Evolutionary conservation across 2,329 filamentous ascomycete species (phyloP).

Genomic region (Karstenula rhodostoma): DNA sequence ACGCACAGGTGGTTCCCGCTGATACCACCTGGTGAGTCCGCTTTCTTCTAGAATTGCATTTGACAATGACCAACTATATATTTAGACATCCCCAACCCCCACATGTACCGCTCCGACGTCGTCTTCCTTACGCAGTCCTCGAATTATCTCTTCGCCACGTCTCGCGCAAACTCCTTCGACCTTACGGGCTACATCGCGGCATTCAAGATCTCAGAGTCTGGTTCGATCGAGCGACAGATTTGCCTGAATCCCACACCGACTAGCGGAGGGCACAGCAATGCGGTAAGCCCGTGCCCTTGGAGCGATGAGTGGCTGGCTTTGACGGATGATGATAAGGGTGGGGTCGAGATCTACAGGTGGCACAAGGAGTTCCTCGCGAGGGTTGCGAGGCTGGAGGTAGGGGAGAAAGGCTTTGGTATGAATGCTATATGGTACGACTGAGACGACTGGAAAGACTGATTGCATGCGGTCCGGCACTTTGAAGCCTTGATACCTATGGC

Average conservation of each 20-base stretch:
- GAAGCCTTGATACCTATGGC: background rate
- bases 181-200: slow-evolving; percentile 84
- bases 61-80: background rate
- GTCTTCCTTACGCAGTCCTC: slow-evolving; percentile 74
- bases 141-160: slow-evolving; percentile 82
- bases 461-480: background rate
- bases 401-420: slow-evolving; percentile 92
- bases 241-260: slow-evolving; percentile 85
- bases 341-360: slow-evolving; percentile 88
- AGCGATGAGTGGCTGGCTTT: slow-evolving; percentile 89
- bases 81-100: slow-evolving; percentile 56
- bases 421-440: slow-evolving; percentile 95
- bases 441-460: slow-evolving; percentile 1
- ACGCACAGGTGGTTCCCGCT: slow-evolving; percentile 79
- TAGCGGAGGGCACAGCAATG: slow-evolving; percentile 87
- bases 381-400: slow-evolving; percentile 78
- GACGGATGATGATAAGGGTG: slow-evolving; percentile 87
- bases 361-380: slow-evolving; percentile 79
- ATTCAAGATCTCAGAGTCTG: slow-evolving; percentile 73
- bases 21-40: slow-evolving; percentile 75
- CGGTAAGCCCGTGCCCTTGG: slow-evolving; percentile 84
- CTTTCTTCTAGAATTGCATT: no score
- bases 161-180: slow-evolving; percentile 77
- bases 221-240: slow-evolving; percentile 79
- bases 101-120: slow-evolving; percentile 87